Conservation (phyloP, 495 filamentous ascomycete species). For the Pseudevernia furfuracea region DNA sequence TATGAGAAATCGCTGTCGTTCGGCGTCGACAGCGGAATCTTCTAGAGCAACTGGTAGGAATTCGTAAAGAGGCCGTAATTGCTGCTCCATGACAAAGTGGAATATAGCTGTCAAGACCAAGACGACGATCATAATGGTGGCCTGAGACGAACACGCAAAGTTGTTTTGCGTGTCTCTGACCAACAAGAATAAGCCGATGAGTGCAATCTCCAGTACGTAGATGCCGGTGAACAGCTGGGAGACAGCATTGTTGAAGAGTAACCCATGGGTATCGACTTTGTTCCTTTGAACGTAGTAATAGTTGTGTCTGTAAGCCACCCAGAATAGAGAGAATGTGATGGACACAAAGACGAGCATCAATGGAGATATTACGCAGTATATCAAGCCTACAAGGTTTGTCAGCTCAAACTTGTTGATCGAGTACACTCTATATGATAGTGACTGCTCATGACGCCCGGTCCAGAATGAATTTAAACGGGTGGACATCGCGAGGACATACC, state of each 20-base stretch:
- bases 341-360: constrained; percentile 90
- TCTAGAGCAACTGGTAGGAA: constrained; percentile 93
- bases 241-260: constrained; percentile 86
- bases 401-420: constrained; percentile 1
- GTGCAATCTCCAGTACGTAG: constrained; percentile 87
- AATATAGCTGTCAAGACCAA: constrained; percentile 65
- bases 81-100: constrained; percentile 70
- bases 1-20: constrained; percentile 72
- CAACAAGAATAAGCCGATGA: constrained; percentile 91
- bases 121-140: constrained; percentile 81
- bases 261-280: constrained; percentile 81
- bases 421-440: background rate
- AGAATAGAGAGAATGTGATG: constrained; percentile 86
- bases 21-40: constrained; percentile 80
- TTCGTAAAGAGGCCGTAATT: constrained; percentile 76
- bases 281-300: constrained; percentile 92
- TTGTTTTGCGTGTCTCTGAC: constrained; percentile 53
- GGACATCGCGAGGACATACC: constrained; percentile 37
- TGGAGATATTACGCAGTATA: constrained; percentile 84
- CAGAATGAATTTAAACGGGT: constrained; percentile 3
- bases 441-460: background rate
- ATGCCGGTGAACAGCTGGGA: constrained; percentile 93
- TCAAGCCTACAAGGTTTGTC: constrained; percentile 46
- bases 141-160: constrained; percentile 67
- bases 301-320: constrained; percentile 92